Evolutionary conservation across 192 early-diverging fungal genomes (phyloP).

Genomic region (Entomortierella beljakovae): DNA sequence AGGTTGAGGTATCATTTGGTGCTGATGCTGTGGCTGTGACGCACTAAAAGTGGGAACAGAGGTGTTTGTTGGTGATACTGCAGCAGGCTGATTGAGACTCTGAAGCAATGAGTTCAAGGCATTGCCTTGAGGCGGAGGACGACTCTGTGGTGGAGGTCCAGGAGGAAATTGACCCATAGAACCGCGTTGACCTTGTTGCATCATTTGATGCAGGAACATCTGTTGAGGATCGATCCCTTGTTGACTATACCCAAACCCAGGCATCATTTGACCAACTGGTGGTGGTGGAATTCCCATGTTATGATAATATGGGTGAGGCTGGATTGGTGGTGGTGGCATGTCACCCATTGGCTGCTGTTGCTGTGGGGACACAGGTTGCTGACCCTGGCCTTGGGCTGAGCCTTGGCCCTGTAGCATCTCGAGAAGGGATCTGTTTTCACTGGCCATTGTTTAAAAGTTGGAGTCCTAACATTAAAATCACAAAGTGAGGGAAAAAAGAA

Average conservation of each 20-base stretch:
- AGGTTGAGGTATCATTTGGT: slow-evolving; percentile 7
- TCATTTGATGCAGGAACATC: slow-evolving; percentile 37
- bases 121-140: slow-evolving; percentile 39
- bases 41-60: slow-evolving; percentile 22
- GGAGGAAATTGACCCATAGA: slow-evolving; percentile 22
- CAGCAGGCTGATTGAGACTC: slow-evolving; percentile 48
- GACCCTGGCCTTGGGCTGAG: slow-evolving; percentile 2
- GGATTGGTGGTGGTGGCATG: slow-evolving; percentile 9
- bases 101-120: slow-evolving; percentile 45
- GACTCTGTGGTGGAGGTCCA: slow-evolving; percentile 28
- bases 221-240: slow-evolving; percentile 41
- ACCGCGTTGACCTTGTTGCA: slow-evolving; percentile 23
- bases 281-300: slow-evolving; percentile 34
- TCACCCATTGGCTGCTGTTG: slow-evolving; percentile 21
- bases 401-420: slow-evolving; percentile 53
- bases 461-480: background rate
- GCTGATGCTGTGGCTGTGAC: slow-evolving; percentile 6
- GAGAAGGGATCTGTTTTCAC: slow-evolving; percentile 50
- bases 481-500: background rate
- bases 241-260: slow-evolving; percentile 35
- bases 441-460: slow-evolving; percentile 5
- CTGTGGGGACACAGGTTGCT: slow-evolving; percentile 7
- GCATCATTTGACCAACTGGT: slow-evolving; percentile 45
- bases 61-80: slow-evolving; percentile 20
- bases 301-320: slow-evolving; percentile 19